Base-by-base conservation (phyloP, 306 rosid genomes). In the Begonia fuchsioides region DNA sequence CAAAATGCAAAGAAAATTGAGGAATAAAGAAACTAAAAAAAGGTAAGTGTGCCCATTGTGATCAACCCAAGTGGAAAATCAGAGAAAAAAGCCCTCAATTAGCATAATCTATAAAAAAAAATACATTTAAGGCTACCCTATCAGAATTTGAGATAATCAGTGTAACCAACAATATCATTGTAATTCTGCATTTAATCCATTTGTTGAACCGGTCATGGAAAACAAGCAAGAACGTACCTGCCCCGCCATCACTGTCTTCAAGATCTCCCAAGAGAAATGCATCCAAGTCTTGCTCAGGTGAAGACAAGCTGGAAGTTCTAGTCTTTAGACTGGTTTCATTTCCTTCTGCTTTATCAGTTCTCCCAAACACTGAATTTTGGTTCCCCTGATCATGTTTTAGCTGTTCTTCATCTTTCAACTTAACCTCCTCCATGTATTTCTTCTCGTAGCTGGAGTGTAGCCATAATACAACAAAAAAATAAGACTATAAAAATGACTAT, bases 181-280 rank as follows among this genome's bases (percentile, higher is more conserved):
- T n/a, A n/a, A n/a, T n/a, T n/a, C n/a, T n/a, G n/a, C n/a, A n/a
- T n/a, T n/a, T n/a, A n/a, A n/a, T n/a, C n/a, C n/a, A n/a, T n/a
- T n/a, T n/a, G n/a, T n/a, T n/a, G n/a, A n/a, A n/a, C n/a, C n/a
- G n/a, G n/a, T n/a, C n/a, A n/a, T n/a, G n/a, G n/a, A n/a, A n/a
- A 26, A 26, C 35, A 8, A 2, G 35, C 35, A 32, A 51, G 43
- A 58, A 69, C 39, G 55, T 68, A 88, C 97, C 97, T 64, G 73
- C 73, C 52, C 68, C 93, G 17, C 78, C 95, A 60, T 88, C 97
- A 45, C 93, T 81, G 67, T 81, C 97, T 72, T 88, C 97, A 69
- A 81, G 93, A 76, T 88, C 97, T 56, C 95, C 97, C 67, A 88
- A 83, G 57, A 88, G 93, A 65, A 88, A 88, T n/a, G 82, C 63